Conservation (phyloP, 176 grass and related monocot genomes). For the barley (Hordeum vulgare) region MorexV3_pseudomolecules_assembly NC_058523.1:64127727-64128226, state of each 20-base stretch:
- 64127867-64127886: constrained; percentile 63
- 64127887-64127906: constrained; percentile 28
- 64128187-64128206: constrained; percentile 95
- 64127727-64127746: not conserved
- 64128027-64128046: constrained; percentile 97
- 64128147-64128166: not conserved
- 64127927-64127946: not conserved
- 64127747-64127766: not conserved
- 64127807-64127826: constrained; percentile 87
- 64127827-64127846: constrained; percentile 66
- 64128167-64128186: constrained; percentile 68
- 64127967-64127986: constrained; percentile 36
- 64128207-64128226: constrained; percentile 75
- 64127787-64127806: constrained; percentile 62
- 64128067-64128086: constrained; percentile 93
- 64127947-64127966: not conserved
- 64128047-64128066: constrained; percentile 93
- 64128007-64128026: constrained; percentile 88
- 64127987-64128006: constrained; percentile 91
- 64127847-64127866: constrained; percentile 31
- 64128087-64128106: constrained; percentile 49
- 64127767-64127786: not conserved
- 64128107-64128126: not conserved
- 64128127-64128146: not conserved
- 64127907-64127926: not conserved